A percentile compares a stretch with the other conserved stretches of the same genome.
Evolutionary conservation across 257 asterid species (phyloP).

Genomic region (Plantago major): DNA sequence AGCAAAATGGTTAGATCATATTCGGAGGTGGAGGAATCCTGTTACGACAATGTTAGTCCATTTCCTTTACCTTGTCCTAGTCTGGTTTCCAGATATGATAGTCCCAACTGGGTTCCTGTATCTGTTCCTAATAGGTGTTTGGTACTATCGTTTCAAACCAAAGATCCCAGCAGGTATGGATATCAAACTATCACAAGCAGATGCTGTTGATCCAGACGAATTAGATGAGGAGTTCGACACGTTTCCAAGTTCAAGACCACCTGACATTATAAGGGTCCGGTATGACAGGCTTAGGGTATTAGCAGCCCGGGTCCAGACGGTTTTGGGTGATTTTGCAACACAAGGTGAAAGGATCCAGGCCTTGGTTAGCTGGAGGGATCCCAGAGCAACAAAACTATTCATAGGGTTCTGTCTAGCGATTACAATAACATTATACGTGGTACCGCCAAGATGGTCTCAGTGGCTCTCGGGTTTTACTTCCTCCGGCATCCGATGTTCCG

Average conservation of each 20-base stretch:
- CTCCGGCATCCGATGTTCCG: conserved; percentile 97
- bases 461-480: conserved; percentile 88
- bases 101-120: conserved; percentile 83
- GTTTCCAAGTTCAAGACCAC: conserved; percentile 79
- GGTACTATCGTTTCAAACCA: conserved; percentile 83
- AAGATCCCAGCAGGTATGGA: conserved; percentile 89
- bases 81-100: conserved; percentile 86
- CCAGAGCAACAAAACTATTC: conserved; percentile 82
- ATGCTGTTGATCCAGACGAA: conserved; percentile 71
- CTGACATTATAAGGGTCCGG: conserved; percentile 59
- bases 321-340: conserved; percentile 89
- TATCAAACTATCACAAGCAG: conserved; percentile 65
- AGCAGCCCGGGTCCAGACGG: conserved; percentile 89
- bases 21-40: conserved; percentile 79
- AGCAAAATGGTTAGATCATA: conserved; percentile 78
- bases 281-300: conserved; percentile 75
- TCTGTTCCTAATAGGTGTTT: conserved; percentile 65
- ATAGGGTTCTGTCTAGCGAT: conserved; percentile 68
- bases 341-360: conserved; percentile 95
- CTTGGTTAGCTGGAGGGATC: conserved; percentile 95
- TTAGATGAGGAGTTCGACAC: conserved; percentile 92
- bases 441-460: conserved; percentile 98
- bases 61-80: conserved; percentile 64
- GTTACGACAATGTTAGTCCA: conserved; percentile 72
- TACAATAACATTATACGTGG: conserved; percentile 52